Evolutionary conservation across 1,284 basidiomycete genomes (phyloP).

Genomic region (Cutaneotrichosporon sp.): DNA sequence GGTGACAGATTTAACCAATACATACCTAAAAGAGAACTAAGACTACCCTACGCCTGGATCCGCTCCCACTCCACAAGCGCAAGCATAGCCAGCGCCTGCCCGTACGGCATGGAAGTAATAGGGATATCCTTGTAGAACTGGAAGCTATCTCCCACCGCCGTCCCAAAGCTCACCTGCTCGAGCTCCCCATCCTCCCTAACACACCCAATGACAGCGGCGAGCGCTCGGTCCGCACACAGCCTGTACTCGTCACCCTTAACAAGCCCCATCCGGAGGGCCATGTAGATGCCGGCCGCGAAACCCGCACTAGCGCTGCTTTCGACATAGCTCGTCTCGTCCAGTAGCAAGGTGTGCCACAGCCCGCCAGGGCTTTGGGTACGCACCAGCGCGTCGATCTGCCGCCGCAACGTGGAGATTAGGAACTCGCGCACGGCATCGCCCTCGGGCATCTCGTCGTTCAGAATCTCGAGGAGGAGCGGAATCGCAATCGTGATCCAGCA

Average conservation of each 20-base stretch:
- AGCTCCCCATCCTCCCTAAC: conserved; percentile 61
- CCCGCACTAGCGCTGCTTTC: conserved; percentile 64
- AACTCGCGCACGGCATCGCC: conserved; percentile 57
- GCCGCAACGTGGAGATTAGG: conserved; percentile 57
- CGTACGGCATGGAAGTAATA: conserved; percentile 66
- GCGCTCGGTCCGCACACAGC: conserved; percentile 56
- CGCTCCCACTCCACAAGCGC: conserved; percentile 52
- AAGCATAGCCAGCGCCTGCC: conserved; percentile 60
- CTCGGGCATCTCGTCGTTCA: conserved; percentile 51
- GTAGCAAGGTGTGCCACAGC: conserved; percentile 64
- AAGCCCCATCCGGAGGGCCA: conserved; percentile 56
- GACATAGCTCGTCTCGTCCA: conserved; percentile 62
- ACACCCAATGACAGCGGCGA: conserved; percentile 60
- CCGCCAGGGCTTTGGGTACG: conserved; percentile 60
- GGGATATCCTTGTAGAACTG: conserved; percentile 62
- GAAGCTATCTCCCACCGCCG: conserved; percentile 60
- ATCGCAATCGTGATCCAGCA: conserved; percentile 66
- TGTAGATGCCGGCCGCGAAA: conserved; percentile 63
- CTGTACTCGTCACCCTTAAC: conserved; percentile 56
- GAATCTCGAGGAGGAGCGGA: conserved; percentile 62
- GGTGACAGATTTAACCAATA: not conserved
- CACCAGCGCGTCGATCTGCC: conserved; percentile 62
- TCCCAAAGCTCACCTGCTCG: conserved; percentile 62
- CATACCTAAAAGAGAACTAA: not conserved
- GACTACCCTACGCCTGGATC: conserved; percentile 11